Evolutionary conservation across 73 alveolate species (phyloP).

Genomic region (Chromera velia): DNA sequence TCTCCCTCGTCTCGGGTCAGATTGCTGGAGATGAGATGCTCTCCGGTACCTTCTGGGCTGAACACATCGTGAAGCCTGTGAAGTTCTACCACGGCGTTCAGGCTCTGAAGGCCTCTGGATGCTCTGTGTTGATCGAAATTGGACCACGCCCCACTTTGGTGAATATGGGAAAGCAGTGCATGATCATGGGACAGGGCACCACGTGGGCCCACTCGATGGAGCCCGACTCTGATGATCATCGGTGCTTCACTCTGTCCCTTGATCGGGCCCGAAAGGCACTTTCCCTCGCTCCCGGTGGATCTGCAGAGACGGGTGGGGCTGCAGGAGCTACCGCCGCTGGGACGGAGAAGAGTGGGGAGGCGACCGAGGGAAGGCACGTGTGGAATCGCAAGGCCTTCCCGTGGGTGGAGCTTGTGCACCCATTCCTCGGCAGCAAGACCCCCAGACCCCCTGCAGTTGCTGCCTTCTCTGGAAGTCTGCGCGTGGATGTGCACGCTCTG

Average conservation of each 20-base stretch:
- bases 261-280: too few species aligned
- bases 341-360: background rate
- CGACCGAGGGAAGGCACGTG: background rate
- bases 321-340: background rate
- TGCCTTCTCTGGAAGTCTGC: conserved; percentile 6
- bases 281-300: too few species aligned
- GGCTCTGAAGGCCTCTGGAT: background rate
- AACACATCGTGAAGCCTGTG: background rate
- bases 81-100: background rate
- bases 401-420: conserved; percentile 24
- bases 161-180: background rate
- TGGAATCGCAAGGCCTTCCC: conserved; percentile 12
- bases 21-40: background rate
- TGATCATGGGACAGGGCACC: background rate
- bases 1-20: background rate
- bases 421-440: conserved; percentile 5
- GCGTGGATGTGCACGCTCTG: conserved; percentile 14
- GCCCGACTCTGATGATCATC: too few species aligned
- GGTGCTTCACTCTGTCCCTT: too few species aligned
- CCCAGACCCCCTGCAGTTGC: conserved; percentile 13
- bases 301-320: too few species aligned
- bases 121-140: background rate
- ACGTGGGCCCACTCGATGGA: background rate
- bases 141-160: background rate
- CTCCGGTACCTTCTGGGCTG: background rate